Evolutionary conservation across 345 rosid genomes (phyloP), one percentile per base, ranked within the genome.

Genomic region (Lepidium aucheri): DNA sequence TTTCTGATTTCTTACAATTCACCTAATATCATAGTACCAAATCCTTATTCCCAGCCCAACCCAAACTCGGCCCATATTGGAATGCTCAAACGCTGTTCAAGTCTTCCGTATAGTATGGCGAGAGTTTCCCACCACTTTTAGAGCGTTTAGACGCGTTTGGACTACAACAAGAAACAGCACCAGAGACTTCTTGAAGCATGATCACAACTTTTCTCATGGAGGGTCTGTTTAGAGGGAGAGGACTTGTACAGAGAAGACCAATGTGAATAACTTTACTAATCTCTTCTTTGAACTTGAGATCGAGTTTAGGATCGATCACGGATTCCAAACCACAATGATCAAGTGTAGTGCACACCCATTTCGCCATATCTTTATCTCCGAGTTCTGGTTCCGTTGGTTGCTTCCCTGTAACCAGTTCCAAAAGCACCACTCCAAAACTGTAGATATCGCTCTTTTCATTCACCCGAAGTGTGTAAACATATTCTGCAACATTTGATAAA

Each of bases 391-490:
- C 95, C 5, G 74, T 57, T 3, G 97, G 96, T 20, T 40, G 77
- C 32, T 81, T 85, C 28, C 98, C 97, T 0, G 98, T 93, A 9
- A 86, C 87, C 63, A 88, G 41, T 72, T 94, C 99, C 44, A 94
- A 69, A 49, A 94, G 64, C 35, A 94, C 97, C 0, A 94, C 94
- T 9, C 99, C 96, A 1, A 94, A 94, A 53, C 97, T 90, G 69
- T 88, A 94, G 63, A 82, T 86, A 63, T 94, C 99, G 40, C 97
- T 94, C 86, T 94, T 94, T 68, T 94, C 99, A 32, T 88, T 90
- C 59, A 93, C 99, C 57, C 87, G 72, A 9, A 90, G 83, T 13
- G 99, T 94, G 16, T 94, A 88, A 1, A 89, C 89, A 35, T 93
- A 93, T 68, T 94, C 97, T 86, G 88, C 82, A 32, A 30, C 63